Base-by-base conservation (phyloP, 176 grass and related monocot genomes). In the Hyparrhenia diplandra region DNA sequence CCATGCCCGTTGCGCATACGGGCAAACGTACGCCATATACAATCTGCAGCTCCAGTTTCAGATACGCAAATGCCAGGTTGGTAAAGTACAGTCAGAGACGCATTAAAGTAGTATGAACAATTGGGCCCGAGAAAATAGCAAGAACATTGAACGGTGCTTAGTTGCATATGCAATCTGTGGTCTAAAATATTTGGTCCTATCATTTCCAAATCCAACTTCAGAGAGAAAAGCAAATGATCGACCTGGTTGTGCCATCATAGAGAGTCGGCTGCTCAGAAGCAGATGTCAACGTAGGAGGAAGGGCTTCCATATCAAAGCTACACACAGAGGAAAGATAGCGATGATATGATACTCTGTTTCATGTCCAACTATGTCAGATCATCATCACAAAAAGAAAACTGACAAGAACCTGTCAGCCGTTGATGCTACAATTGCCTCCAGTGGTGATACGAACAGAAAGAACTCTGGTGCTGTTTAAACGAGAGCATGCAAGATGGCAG, bases 1-100 rank as follows among this genome's bases (percentile, higher is more conserved):
- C 90, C 90, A 92, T 8, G 67, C 57, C 45, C 87, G 84, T 64
- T 84, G 90, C 4, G 87, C 87, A 74, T 69, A 89, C 8, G 87
- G 87, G 67, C 87, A 87, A 9, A 31, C 8, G n/a, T 89, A 92
- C 0, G 71, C 58, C 64, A 87, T 78, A 69, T 89, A 92, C 68
- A 80, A 41, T 42, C 84, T 86, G 76, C 5, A 66, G 24, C 9
- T 46, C 4, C 24, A 30, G 1, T 10, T 72, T 57, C 54, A 57
- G 54, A 46, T 40, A 69, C 37, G 2, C 57, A 8, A 45, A 23
- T 51, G 34, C 72, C 23, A 73, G 67, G 30, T 29, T 60, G 30
- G 51, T 24, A 34, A 6, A 8, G 59, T 35, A 36, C 11, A 75
- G 10, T 35, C 34, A 11, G 13, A 24, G 17, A n/a, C 5, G 8